These are phyloP conservation scores for Rutstroemia sp. DNA, from an alignment of 2,329 filamentous ascomycete genomes.

Conservation along the genomic window DNA sequence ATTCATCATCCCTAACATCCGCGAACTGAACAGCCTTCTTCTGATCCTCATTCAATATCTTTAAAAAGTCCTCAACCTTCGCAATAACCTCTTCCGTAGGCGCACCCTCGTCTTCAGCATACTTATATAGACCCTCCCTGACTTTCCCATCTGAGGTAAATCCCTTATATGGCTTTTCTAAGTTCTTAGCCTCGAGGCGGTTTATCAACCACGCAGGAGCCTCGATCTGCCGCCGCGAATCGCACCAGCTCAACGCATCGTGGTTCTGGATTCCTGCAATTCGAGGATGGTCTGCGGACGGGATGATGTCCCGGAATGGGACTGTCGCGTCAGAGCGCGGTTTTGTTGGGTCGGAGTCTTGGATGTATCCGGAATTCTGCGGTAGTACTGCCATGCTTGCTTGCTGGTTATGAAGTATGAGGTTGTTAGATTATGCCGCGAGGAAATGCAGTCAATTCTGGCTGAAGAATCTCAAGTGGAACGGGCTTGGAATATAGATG, in stretches of 20 bases:
- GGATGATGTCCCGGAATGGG: slow-evolving; percentile 25
- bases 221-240: slow-evolving; percentile 25
- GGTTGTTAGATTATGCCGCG: not conserved
- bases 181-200: slow-evolving; percentile 24
- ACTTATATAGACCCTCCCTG: slow-evolving; percentile 20
- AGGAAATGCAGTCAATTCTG: not conserved
- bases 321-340: slow-evolving; percentile 25
- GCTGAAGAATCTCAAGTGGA: not conserved
- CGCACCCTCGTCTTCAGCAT: slow-evolving; percentile 26
- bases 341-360: slow-evolving; percentile 20
- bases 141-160: slow-evolving; percentile 27
- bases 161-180: slow-evolving; percentile 27
- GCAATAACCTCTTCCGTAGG: slow-evolving; percentile 21
- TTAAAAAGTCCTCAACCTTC: slow-evolving; percentile 15
- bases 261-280: slow-evolving; percentile 25
- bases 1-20: slow-evolving; percentile 24
- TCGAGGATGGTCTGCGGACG: slow-evolving; percentile 19
- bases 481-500: not conserved
- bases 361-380: slow-evolving; percentile 22
- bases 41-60: slow-evolving; percentile 17
- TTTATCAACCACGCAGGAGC: slow-evolving; percentile 28
- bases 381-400: slow-evolving; percentile 20
- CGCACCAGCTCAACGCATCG: slow-evolving; percentile 24
- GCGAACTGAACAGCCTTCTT: slow-evolving; percentile 20
- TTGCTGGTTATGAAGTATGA: not conserved